Conservation (phyloP, 148 eudicot species). For the Rhododendron simsii region DNA sequence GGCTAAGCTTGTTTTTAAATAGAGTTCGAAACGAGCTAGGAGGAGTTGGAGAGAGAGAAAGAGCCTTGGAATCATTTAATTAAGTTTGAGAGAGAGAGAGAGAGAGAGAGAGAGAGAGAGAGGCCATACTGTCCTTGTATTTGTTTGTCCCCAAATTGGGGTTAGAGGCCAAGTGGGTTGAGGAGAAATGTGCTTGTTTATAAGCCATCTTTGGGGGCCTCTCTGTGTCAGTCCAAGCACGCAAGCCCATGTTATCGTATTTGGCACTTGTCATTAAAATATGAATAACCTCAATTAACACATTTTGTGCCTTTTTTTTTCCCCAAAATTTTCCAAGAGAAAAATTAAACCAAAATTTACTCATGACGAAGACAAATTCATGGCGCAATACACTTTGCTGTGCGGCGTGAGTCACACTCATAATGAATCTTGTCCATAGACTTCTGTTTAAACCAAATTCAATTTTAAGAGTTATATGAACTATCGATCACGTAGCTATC, state of each 20-base stretch:
- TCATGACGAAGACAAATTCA: background rate
- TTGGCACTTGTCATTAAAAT: constrained; percentile 20
- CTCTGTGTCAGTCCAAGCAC: constrained; percentile 43
- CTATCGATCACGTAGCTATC: too few relatives aligned
- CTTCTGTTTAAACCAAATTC: too few relatives aligned
- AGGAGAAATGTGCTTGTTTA: constrained; percentile 30
- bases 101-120: background rate
- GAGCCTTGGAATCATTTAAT: background rate
- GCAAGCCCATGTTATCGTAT: constrained; percentile 42
- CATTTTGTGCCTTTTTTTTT: background rate
- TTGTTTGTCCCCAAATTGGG: constrained; percentile 27
- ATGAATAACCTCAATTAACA: background rate
- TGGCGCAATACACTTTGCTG: too few relatives aligned
- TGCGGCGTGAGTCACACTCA: too few relatives aligned
- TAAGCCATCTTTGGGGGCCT: constrained; percentile 37
- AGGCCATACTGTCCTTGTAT: constrained; percentile 25
- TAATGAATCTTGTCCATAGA: too few relatives aligned
- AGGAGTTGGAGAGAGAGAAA: background rate
- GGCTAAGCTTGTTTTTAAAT: constrained; percentile 44
- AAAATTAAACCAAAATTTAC: background rate
- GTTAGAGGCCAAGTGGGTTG: constrained; percentile 57
- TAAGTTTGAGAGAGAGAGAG: background rate
- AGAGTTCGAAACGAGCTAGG: constrained; percentile 9
- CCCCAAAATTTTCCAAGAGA: background rate
- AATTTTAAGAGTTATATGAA: too few relatives aligned